Base-by-base conservation (phyloP, 306 rosid genomes). In the Inga laurina region DNA sequence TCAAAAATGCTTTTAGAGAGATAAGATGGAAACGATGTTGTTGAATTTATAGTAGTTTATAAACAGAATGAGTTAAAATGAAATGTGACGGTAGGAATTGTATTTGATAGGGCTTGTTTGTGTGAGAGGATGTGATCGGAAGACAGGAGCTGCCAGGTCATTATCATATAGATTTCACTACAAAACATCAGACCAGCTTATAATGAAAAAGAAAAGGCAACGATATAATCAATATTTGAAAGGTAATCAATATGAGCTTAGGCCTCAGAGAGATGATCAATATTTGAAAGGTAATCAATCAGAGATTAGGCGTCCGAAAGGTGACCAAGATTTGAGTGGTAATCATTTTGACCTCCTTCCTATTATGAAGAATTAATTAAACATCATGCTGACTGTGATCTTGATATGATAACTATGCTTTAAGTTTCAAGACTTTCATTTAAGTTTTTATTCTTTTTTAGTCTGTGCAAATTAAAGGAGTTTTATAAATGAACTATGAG, bases 21-120 rank as follows among this genome's bases (percentile, higher is more conserved):
- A 93, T 90, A 83, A 76, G 89, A 77, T 65, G 76, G 43, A 39
- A 51, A 2, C 4, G 5, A n/a, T 44, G 54, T 64, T 34, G 41
- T 35, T n/a, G 21, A 32, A 37, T 41, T 14, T 24, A 27, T 48
- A 22, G 13, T 54, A 9, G 35, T 34, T 19, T 69, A 56, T 41
- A 18, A 48, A 51, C 44, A 67, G 11, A 57, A 74, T 24, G 2
- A 6, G 10, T 72, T 44, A 12, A 57, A 22, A 45, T 51, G 9
- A 21, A 34, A 30, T 45, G 32, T 78, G 64, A 73, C 74, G 22
- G 3, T 71, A 2, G 21, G 52, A 44, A 56, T 56, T 56, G 39
- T 64, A 21, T 65, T 81, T 72, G 45, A 15, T 48, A 94, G 92
- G 94, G 8, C 86, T 37, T 46, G 57, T 90, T 65, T 92, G 98